Conservation (phyloP, 2,329 filamentous ascomycete species). For the Aspergillus tamarii region DNA sequence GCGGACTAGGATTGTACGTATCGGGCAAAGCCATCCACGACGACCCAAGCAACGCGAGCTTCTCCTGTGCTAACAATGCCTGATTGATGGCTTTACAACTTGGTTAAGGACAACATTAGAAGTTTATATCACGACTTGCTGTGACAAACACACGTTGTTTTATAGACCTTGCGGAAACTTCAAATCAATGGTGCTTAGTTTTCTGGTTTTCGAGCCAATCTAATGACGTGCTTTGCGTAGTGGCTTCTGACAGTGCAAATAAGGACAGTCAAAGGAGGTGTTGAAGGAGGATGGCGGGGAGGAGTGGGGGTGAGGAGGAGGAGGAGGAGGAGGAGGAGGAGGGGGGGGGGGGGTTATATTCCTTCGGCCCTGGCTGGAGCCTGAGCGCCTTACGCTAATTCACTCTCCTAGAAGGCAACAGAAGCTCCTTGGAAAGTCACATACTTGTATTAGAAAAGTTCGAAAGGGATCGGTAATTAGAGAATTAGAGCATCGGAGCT, state of each 20-base stretch:
- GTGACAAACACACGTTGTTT: background rate
- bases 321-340: no score
- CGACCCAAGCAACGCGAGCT: conserved; percentile 15
- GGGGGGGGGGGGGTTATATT: no score
- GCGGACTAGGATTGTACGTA: conserved; percentile 19
- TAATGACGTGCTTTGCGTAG: background rate
- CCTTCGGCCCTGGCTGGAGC: no score
- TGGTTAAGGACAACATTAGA: background rate
- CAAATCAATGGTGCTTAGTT: background rate
- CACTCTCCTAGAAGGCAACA: background rate
- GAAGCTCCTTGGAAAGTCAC: background rate
- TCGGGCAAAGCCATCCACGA: conserved; percentile 26
- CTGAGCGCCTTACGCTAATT: no score
- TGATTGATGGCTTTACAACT: background rate
- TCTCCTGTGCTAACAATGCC: conserved; percentile 22
- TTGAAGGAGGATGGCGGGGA: background rate
- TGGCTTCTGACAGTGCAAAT: background rate
- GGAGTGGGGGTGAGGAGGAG: no score
- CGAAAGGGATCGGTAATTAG: background rate
- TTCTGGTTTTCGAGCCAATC: background rate
- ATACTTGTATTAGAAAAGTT: no score
- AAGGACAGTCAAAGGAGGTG: background rate
- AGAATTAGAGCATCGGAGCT: no score
- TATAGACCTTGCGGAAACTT: background rate
- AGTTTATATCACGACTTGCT: background rate